Percentiles rank a stretch among this genome's conserved stretches.
Conservation (phyloP, 1,284 basidiomycete genomes). For the Tilletia setariae region DNA sequence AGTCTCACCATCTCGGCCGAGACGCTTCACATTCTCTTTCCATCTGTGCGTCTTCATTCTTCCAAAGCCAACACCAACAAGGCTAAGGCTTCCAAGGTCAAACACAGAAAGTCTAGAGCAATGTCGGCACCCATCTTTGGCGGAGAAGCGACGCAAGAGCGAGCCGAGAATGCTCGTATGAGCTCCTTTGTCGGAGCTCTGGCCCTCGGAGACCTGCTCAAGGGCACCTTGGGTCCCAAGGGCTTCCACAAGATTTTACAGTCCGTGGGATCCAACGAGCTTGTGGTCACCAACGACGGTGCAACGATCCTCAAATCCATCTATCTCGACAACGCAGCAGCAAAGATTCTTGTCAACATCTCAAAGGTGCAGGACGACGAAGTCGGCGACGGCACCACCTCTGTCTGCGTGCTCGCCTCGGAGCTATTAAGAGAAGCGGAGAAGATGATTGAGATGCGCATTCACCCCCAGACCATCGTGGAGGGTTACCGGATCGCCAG, state of each 20-base stretch:
- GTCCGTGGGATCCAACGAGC: conserved; percentile 82
- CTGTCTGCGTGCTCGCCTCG: conserved; percentile 85
- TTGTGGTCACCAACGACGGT: conserved; percentile 97
- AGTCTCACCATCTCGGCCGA: too few species aligned
- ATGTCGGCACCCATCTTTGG: conserved; percentile 18
- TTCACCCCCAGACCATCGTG: conserved; percentile 99
- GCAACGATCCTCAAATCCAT: conserved; percentile 97
- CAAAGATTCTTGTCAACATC: conserved; percentile 99
- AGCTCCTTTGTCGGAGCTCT: conserved; percentile 96
- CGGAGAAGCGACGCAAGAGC: conserved; percentile 84
- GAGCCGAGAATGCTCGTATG: conserved; percentile 94
- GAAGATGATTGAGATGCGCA: conserved; percentile 80
- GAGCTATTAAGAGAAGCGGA: conserved; percentile 93
- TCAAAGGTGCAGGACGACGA: conserved; percentile 99
- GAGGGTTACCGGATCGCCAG: conserved; percentile 95
- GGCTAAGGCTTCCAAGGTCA: too few species aligned
- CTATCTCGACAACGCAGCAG: conserved; percentile 95
- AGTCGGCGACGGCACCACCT: conserved; percentile 95
- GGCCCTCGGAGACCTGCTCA: conserved; percentile 94
- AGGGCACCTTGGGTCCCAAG: conserved; percentile 94
- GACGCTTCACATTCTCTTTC: too few species aligned
- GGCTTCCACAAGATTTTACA: conserved; percentile 93
- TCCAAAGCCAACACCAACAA: too few species aligned
- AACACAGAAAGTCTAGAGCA: not conserved
- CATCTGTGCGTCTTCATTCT: too few species aligned